These are phyloP conservation scores for Sisymbrium altissimum DNA, from an alignment of 345 rosid species.

Conservation along the genomic window DNA sequence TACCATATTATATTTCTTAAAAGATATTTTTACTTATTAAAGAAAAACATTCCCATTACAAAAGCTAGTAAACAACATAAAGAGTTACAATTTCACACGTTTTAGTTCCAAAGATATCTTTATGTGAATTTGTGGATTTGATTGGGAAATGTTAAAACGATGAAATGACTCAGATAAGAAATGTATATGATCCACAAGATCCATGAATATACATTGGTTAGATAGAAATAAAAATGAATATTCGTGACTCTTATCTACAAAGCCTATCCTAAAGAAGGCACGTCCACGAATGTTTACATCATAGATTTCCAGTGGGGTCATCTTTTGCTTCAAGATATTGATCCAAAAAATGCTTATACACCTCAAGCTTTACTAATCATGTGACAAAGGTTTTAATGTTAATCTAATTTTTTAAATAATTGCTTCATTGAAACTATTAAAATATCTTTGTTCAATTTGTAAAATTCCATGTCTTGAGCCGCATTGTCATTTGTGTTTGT, in stretches of 20 bases:
- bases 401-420: neutral
- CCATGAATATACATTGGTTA: constrained; percentile 13
- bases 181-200: constrained; percentile 2
- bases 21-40: neutral
- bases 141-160: neutral
- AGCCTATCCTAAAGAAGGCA: constrained; percentile 19
- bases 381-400: neutral
- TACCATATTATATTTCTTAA: neutral
- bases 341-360: neutral
- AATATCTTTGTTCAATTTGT: neutral
- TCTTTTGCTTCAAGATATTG: constrained; percentile 15
- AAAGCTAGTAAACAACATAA: neutral
- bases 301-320: constrained; percentile 27
- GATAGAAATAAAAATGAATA: constrained; percentile 9
- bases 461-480: neutral
- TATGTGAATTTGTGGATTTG: constrained; percentile 2
- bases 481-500: neutral
- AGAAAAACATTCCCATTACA: no score
- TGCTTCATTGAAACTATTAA: neutral
- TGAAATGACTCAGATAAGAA: neutral
- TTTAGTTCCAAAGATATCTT: neutral
- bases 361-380: neutral
- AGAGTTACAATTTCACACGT: neutral
- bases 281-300: constrained; percentile 25
- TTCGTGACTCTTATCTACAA: constrained; percentile 21